Base-by-base conservation (phyloP, 2,329 filamentous ascomycete species). In the Colletotrichum limetticola region DNA sequence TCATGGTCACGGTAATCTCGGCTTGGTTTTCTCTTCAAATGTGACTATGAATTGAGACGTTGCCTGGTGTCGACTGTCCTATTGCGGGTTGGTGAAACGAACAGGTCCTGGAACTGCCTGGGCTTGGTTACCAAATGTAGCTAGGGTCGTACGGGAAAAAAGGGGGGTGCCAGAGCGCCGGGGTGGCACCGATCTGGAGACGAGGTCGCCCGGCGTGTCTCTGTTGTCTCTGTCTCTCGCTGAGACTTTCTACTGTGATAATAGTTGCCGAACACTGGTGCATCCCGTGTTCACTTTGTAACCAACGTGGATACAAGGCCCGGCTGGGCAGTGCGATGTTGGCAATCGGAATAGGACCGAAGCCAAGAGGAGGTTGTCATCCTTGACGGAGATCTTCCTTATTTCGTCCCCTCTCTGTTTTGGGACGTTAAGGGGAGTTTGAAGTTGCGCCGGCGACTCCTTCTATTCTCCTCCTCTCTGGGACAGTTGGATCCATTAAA, bases 361-460 rank as follows among this genome's bases (percentile, higher is more conserved):
- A 42, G 37, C 37, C 37, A 14, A 46, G 24, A 16, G n/a, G 35
- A 56, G 24, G 6, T 32, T 24, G 32, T 49, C 14, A 32, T 55
- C 52, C 35, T 60, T 64, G 59, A 56, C 16, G 58, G 32, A 57
- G 59, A 58, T 69, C 59, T 57, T 14, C 35, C 49, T 64, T 26
- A 11, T n/a, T 37, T 37, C 19, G 14, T 53, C 8, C 24, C n/a
- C 28, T 16, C 37, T 30, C 9, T 46, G 26, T 62, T 52, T 37
- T 46, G 37, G 37, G 16, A 49, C 37, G 19, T n/a, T 12, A 7
- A 4, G 4, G 16, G 35, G 24, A 14, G 19, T 28, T 61, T 53
- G 28, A 28, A 55, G n/a, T 14, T 37, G 12, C 28, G 49, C 22
- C 26, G 19, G 30, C 26, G 26, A 22, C 42, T 28, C 22, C n/a